A percentile compares a stretch with the other conserved stretches of the same genome.
Conservation (phyloP, 108 stramenopile genomes). For the Fragilaria radians region DNA sequence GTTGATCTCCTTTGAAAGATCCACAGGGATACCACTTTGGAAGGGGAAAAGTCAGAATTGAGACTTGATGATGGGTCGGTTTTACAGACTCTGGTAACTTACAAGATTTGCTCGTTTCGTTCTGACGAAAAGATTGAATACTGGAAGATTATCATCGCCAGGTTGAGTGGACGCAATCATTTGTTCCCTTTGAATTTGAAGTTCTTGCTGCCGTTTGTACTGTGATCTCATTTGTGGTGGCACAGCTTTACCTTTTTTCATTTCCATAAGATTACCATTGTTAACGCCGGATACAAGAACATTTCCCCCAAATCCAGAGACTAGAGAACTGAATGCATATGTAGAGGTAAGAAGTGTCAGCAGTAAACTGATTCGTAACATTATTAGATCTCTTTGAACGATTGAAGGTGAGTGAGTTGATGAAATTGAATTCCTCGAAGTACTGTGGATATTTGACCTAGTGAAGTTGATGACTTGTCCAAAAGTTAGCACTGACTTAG, state of each 20-base stretch:
- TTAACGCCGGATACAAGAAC: slow-evolving; percentile 12
- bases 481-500: too few species aligned
- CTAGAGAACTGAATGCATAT: background rate
- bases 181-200: slow-evolving; percentile 53
- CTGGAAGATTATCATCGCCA: slow-evolving; percentile 77
- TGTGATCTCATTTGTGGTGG: slow-evolving; percentile 70
- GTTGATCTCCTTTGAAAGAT: slow-evolving; percentile 83
- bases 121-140: slow-evolving; percentile 80
- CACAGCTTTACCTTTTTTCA: slow-evolving; percentile 82
- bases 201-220: slow-evolving; percentile 59
- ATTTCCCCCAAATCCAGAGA: slow-evolving; percentile 18
- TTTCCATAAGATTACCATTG: slow-evolving; percentile 12
- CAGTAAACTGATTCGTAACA: background rate
- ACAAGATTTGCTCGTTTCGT: slow-evolving; percentile 58
- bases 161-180: slow-evolving; percentile 55
- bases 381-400: too few species aligned
- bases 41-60: background rate
- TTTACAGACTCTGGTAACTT: slow-evolving; percentile 15
- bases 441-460: too few species aligned
- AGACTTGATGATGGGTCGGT: background rate
- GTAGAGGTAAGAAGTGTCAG: background rate
- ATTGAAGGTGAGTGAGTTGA: too few species aligned
- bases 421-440: too few species aligned
- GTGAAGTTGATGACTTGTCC: too few species aligned
- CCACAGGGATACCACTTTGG: slow-evolving; percentile 82